A percentile compares a stretch with the other conserved stretches of the same genome.
Evolutionary conservation across 495 filamentous ascomycete species (phyloP).

Genomic region (Rusavskia elegans): DNA sequence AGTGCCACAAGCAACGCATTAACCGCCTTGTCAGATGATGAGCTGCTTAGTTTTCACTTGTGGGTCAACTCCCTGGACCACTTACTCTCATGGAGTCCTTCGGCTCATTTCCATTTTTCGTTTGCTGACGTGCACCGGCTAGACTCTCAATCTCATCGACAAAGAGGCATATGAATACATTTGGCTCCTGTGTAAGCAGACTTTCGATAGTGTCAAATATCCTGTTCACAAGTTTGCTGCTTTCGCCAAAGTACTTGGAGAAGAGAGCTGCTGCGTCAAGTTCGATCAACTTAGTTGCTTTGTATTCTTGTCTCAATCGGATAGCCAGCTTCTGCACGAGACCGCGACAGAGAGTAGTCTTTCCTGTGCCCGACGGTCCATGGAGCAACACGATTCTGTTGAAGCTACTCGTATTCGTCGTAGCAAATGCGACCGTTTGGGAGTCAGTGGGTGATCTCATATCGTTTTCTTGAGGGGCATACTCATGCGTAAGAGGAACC

Average conservation of each 20-base stretch:
- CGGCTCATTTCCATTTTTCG: constrained; percentile 29
- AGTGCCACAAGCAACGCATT: constrained; percentile 22
- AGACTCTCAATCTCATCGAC: constrained; percentile 43
- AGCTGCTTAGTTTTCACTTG: not conserved
- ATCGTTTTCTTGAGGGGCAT: constrained; percentile 1
- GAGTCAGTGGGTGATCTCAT: not conserved
- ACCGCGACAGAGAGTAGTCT: constrained; percentile 33
- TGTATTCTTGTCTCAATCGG: constrained; percentile 28
- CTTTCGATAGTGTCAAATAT: constrained; percentile 31
- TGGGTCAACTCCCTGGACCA: not conserved
- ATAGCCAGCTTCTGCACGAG: constrained; percentile 42
- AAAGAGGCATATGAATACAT: constrained; percentile 31
- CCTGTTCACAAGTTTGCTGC: constrained; percentile 33
- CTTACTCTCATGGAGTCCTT: constrained; percentile 30
- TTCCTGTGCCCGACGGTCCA: constrained; percentile 42
- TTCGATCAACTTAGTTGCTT: constrained; percentile 28
- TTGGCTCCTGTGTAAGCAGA: constrained; percentile 26
- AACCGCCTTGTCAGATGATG: constrained; percentile 9
- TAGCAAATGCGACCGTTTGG: too few species aligned
- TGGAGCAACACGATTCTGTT: constrained; percentile 30
- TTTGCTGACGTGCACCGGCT: constrained; percentile 26
- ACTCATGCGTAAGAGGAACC: constrained; percentile 32
- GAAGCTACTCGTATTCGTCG: constrained; percentile 13
- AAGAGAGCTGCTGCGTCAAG: constrained; percentile 34
- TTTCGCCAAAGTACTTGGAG: constrained; percentile 39